A percentile compares a stretch with the other conserved stretches of the same genome.
Evolutionary conservation across 306 rosid genomes (phyloP).

Genomic region (Dalbergia cultrata): DNA sequence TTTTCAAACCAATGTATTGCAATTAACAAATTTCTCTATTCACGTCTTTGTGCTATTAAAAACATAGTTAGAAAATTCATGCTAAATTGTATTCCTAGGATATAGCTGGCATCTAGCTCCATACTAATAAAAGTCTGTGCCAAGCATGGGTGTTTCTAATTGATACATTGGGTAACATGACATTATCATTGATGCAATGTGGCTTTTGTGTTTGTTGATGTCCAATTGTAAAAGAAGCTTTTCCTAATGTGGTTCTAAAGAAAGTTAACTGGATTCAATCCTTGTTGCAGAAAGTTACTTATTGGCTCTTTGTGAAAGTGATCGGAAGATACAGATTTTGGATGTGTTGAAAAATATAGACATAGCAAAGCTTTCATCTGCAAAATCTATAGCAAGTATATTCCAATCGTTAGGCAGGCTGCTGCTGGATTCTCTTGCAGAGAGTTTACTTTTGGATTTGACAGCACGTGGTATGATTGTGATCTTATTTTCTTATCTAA

Average conservation of each 20-base stretch:
- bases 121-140: slow-evolving; percentile 30
- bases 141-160: slow-evolving; percentile 26
- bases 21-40: slow-evolving; percentile 16
- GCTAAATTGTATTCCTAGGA: slow-evolving; percentile 27
- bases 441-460: slow-evolving; percentile 65
- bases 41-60: slow-evolving; percentile 29
- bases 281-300: slow-evolving; percentile 78
- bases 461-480: slow-evolving; percentile 65
- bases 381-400: slow-evolving; percentile 49
- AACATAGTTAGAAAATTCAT: slow-evolving; percentile 30
- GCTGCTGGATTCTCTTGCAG: slow-evolving; percentile 60
- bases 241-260: slow-evolving; percentile 32
- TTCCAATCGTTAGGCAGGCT: slow-evolving; percentile 80
- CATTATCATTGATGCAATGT: slow-evolving; percentile 11
- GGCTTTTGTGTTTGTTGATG: background rate
- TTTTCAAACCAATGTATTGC: slow-evolving; percentile 35
- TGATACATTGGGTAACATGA: slow-evolving; percentile 24
- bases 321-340: slow-evolving; percentile 62
- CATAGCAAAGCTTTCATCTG: slow-evolving; percentile 62
- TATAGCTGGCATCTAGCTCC: slow-evolving; percentile 10
- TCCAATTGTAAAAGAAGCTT: slow-evolving; percentile 3
- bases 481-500: slow-evolving; percentile 41
- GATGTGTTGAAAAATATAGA: slow-evolving; percentile 70
- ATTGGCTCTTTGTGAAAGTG: slow-evolving; percentile 81
- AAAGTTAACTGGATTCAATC: slow-evolving; percentile 40